phyloP scores from a whole-genome alignment of 2,329 filamentous ascomycete species.

The Colletotrichum salicis region DNA sequence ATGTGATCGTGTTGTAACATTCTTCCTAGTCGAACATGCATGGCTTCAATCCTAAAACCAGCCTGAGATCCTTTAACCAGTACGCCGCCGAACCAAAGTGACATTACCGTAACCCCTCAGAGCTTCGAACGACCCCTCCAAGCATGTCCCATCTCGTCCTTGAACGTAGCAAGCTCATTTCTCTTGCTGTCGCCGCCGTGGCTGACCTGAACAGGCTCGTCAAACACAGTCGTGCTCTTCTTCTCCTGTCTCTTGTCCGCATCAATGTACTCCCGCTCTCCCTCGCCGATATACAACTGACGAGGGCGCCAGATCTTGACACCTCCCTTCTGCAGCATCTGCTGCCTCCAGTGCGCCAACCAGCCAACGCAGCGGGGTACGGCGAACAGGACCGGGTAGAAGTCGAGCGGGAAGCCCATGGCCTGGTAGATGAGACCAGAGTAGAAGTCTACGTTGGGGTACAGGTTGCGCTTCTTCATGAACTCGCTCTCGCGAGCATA shows the following conservation, averaged over 20 bases:
- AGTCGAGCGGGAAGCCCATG: slow-evolving; percentile 64
- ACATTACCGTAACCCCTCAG: not conserved
- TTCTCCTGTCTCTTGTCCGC: slow-evolving; percentile 47
- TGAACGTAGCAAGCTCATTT: slow-evolving; percentile 51
- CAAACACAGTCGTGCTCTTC: slow-evolving; percentile 45
- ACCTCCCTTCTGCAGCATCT: slow-evolving; percentile 56
- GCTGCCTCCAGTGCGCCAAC: slow-evolving; percentile 63
- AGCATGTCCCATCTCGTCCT: slow-evolving; percentile 47
- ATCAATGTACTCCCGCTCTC: slow-evolving; percentile 56
- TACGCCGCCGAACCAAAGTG: not conserved
- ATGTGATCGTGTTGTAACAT: slow-evolving; percentile 3
- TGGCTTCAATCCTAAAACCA: not conserved
- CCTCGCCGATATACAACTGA: slow-evolving; percentile 59
- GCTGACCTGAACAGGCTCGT: slow-evolving; percentile 47
- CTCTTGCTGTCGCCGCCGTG: slow-evolving; percentile 57
- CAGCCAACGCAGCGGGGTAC: slow-evolving; percentile 62
- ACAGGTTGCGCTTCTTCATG: slow-evolving; percentile 59
- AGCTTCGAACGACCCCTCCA: slow-evolving; percentile 33
- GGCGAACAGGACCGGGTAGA: slow-evolving; percentile 62
- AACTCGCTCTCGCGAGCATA: slow-evolving; percentile 58
- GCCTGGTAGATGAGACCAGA: slow-evolving; percentile 63
- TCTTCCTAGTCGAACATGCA: slow-evolving; percentile 5
- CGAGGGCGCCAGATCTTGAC: slow-evolving; percentile 63
- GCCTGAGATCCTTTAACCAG: not conserved
- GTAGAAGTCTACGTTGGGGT: slow-evolving; percentile 65